Conservation (phyloP, 106 monocot genomes). For the Narthecium ossifragum region DNA sequence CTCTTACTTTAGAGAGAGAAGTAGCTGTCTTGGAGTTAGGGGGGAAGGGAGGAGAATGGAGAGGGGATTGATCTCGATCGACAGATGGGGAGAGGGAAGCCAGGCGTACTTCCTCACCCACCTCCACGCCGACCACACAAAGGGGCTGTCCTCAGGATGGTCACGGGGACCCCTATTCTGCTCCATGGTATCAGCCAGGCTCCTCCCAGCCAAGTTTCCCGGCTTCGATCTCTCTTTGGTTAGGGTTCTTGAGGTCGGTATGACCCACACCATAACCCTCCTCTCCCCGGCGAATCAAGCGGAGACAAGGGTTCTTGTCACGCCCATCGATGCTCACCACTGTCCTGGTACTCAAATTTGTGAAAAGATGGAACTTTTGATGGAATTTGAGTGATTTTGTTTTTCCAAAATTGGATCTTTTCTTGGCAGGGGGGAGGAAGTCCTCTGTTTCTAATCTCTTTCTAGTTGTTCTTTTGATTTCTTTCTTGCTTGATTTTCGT, state of each 20-base stretch:
- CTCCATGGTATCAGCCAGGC: slow-evolving; percentile 55
- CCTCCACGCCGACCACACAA: slow-evolving; percentile 85
- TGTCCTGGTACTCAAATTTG: slow-evolving; percentile 62
- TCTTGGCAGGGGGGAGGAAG: too few relatives aligned
- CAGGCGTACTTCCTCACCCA: slow-evolving; percentile 90
- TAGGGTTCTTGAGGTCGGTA: slow-evolving; percentile 39
- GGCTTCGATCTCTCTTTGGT: slow-evolving; percentile 55
- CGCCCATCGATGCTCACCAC: slow-evolving; percentile 66
- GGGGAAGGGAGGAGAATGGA: slow-evolving; percentile 17
- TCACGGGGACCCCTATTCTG: slow-evolving; percentile 66
- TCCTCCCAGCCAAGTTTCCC: slow-evolving; percentile 49
- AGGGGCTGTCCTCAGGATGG: slow-evolving; percentile 61
- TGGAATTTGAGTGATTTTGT: too few relatives aligned
- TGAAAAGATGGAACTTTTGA: too few relatives aligned
- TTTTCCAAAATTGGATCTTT: not conserved
- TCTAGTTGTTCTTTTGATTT: not conserved
- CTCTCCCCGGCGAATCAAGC: slow-evolving; percentile 24
- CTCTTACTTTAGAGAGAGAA: not conserved
- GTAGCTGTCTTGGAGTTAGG: not conserved
- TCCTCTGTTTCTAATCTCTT: not conserved
- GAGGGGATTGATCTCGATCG: slow-evolving; percentile 58
- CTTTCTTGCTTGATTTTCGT: not conserved
- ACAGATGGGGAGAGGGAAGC: slow-evolving; percentile 60
- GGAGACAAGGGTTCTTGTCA: slow-evolving; percentile 37
- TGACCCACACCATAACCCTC: slow-evolving; percentile 24